A percentile compares a stretch with the other conserved stretches of the same genome.
phyloP scores from a whole-genome alignment of 108 stramenopile species.

The Bacterosira constricta region DNA sequence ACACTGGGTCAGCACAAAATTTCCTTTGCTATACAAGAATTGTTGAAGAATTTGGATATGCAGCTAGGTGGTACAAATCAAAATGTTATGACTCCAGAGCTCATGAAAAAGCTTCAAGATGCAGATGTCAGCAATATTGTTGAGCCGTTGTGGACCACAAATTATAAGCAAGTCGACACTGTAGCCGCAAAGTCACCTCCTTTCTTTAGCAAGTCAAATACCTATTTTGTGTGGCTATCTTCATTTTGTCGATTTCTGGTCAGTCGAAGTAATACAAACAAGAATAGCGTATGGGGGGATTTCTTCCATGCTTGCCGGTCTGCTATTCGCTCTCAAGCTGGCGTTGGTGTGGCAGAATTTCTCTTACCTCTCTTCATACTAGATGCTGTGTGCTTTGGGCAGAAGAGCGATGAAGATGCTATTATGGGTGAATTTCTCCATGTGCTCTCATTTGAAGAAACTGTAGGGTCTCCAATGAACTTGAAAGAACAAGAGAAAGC shows the following conservation, averaged over 20 bases:
- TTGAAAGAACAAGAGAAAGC: constrained; percentile 64
- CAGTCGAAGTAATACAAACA: constrained; percentile 48
- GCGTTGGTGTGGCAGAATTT: constrained; percentile 73
- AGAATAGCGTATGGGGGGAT: constrained; percentile 64
- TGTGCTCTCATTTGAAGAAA: constrained; percentile 47
- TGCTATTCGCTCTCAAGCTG: constrained; percentile 72
- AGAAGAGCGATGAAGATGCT: constrained; percentile 50
- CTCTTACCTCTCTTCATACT: constrained; percentile 82
- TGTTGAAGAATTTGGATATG: constrained; percentile 63
- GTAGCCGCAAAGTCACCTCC: constrained; percentile 58
- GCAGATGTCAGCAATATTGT: constrained; percentile 69
- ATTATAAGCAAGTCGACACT: constrained; percentile 66
- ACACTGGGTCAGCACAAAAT: constrained; percentile 84
- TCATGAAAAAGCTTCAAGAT: constrained; percentile 61
- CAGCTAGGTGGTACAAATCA: constrained; percentile 9
- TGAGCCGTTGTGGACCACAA: constrained; percentile 84
- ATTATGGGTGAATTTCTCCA: constrained; percentile 66
- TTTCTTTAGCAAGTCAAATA: constrained; percentile 61
- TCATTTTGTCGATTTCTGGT: constrained; percentile 60
- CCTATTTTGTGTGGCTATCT: constrained; percentile 78
- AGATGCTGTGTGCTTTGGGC: constrained; percentile 81
- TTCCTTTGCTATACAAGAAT: constrained; percentile 83
- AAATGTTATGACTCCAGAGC: constrained; percentile 67
- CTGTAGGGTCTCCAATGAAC: constrained; percentile 17
- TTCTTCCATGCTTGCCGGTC: constrained; percentile 78